phyloP scores from a whole-genome alignment of 108 stramenopile species.

The Fistulifera pelliculosa region DNA sequence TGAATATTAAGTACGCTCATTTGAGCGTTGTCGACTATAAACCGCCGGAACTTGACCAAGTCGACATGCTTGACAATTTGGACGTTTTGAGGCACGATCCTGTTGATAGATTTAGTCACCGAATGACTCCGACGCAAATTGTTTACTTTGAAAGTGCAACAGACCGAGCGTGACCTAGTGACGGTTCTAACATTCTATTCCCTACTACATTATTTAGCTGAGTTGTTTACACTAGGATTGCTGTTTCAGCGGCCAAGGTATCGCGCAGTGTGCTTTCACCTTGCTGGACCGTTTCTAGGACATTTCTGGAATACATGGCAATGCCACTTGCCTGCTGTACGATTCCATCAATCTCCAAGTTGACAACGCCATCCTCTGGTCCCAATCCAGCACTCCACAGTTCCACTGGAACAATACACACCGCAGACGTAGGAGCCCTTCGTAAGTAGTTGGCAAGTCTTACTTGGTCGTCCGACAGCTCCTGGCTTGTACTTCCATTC shows the following conservation, averaged over 20 bases:
- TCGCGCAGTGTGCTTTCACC: conserved; percentile 32
- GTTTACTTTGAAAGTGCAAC: no score
- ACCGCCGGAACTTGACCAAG: no score
- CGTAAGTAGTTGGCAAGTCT: conserved; percentile 51
- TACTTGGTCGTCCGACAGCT: no score
- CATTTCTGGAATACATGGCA: conserved; percentile 33
- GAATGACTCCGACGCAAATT: no score
- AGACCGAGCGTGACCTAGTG: no score
- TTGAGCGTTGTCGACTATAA: no score
- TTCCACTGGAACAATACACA: conserved; percentile 44
- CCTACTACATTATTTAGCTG: no score
- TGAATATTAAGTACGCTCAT: no score
- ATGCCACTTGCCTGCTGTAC: conserved; percentile 49
- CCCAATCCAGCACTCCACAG: conserved; percentile 25
- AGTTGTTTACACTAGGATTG: conserved; percentile 5
- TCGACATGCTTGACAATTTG: no score
- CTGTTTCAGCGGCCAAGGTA: conserved; percentile 38
- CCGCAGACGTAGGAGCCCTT: conserved; percentile 56
- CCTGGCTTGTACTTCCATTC: conserved; percentile 32
- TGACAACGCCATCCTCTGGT: conserved; percentile 28
- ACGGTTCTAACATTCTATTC: no score
- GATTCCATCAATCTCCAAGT: conserved; percentile 40
- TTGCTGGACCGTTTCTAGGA: conserved; percentile 32
- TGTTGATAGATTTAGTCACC: no score
- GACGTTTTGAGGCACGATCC: no score